A percentile compares a stretch with the other conserved stretches of the same genome.
These are phyloP conservation scores for Ambispora gerdemannii DNA, from an alignment of 192 early-diverging fungal species.

Conservation along the genomic window DNA sequence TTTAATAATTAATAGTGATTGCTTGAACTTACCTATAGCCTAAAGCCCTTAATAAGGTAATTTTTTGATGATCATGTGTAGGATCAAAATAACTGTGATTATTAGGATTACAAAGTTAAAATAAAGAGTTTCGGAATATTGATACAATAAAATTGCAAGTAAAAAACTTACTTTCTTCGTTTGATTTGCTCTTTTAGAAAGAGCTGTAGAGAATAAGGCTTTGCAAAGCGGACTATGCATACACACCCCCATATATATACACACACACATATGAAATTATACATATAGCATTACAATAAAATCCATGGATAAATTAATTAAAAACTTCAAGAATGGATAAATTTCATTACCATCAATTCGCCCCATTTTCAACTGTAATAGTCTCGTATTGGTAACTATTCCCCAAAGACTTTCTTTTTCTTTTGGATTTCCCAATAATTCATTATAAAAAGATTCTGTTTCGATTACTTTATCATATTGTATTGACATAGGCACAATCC, in stretches of 20 bases:
- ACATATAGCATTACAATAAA: no score
- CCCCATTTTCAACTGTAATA: conserved; percentile 72
- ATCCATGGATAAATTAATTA: background rate
- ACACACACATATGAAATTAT: no score
- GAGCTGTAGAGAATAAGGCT: conserved; percentile 65
- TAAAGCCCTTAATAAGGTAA: conserved; percentile 62
- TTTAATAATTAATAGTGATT: background rate
- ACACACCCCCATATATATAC: no score
- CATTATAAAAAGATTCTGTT: conserved; percentile 72
- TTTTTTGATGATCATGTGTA: conserved; percentile 42
- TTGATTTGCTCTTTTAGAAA: conserved; percentile 63
- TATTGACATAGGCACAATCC: conserved; percentile 76
- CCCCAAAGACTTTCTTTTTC: conserved; percentile 72
- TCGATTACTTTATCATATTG: conserved; percentile 87
- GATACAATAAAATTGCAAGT: background rate
- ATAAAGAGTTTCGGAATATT: background rate
- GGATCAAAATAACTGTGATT: conserved; percentile 11
- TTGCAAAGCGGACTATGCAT: conserved; percentile 67
- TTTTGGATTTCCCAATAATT: conserved; percentile 77
- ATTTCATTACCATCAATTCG: conserved; percentile 70
- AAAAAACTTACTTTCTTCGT: conserved; percentile 49
- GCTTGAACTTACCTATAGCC: conserved; percentile 56
- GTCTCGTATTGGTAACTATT: conserved; percentile 53
- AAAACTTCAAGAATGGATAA: background rate
- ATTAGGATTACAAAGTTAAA: background rate